Percentiles rank a stretch among this genome's conserved stretches.
These are phyloP conservation scores for Daldinia decipiens DNA, from an alignment of 495 filamentous ascomycete genomes.

Conservation along the genomic window DNA sequence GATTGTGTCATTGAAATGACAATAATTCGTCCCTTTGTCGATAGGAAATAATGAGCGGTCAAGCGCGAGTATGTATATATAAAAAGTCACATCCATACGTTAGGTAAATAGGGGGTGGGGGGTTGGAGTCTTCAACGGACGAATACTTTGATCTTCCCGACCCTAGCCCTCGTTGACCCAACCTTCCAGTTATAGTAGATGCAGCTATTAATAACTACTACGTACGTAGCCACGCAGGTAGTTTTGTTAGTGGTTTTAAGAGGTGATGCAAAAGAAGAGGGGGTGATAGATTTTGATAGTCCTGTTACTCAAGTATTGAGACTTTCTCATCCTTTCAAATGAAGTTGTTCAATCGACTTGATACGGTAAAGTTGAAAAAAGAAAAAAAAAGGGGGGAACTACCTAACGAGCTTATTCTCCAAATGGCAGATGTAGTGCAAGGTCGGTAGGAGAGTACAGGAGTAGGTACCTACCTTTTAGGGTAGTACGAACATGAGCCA, in stretches of 20 bases:
- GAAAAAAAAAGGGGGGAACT: too few relatives aligned
- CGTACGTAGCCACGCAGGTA: slow-evolving; percentile 5
- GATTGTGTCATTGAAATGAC: slow-evolving; percentile 38
- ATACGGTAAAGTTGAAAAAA: slow-evolving; percentile 9
- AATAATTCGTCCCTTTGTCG: slow-evolving; percentile 22
- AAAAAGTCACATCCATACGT: slow-evolving; percentile 7
- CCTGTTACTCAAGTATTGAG: slow-evolving; percentile 1
- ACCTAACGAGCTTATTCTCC: not conserved
- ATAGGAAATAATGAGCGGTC: slow-evolving; percentile 41
- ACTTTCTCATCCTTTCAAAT: not conserved
- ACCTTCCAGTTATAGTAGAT: slow-evolving; percentile 14
- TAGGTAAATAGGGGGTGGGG: slow-evolving; percentile 38
- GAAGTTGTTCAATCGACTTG: not conserved
- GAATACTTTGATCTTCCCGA: slow-evolving; percentile 40
- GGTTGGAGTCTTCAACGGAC: slow-evolving; percentile 30
- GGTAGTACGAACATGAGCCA: slow-evolving; percentile 23
- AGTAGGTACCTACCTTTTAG: not conserved
- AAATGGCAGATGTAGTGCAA: slow-evolving; percentile 31
- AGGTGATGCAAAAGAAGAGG: not conserved
- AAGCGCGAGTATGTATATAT: slow-evolving; percentile 24
- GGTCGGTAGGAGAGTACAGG: slow-evolving; percentile 9
- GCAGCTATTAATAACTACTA: slow-evolving; percentile 17
- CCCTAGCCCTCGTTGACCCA: slow-evolving; percentile 26
- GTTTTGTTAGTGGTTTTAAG: slow-evolving; percentile 9
- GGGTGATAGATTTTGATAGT: slow-evolving; percentile 4